Conservation (phyloP, 805 yeast species). For the Candida qinlingensis region DNA sequence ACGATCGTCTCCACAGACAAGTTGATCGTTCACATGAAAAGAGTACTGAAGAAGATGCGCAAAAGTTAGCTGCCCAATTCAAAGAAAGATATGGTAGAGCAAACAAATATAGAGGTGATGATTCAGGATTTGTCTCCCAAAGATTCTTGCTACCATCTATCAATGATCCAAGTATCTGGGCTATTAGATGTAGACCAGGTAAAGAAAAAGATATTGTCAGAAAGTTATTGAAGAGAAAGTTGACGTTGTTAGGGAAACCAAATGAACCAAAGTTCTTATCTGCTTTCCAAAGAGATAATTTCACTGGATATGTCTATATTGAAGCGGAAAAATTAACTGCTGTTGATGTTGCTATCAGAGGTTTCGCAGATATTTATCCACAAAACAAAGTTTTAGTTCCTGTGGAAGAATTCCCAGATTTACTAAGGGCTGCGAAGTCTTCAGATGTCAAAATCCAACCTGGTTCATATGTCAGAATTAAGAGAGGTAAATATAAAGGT, state of each 20-base stretch:
- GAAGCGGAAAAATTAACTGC: slow-evolving; percentile 95
- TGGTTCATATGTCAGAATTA: slow-evolving; percentile 87
- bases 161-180: slow-evolving; percentile 95
- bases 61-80: slow-evolving; percentile 83
- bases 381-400: slow-evolving; percentile 83
- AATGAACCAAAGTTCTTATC: slow-evolving; percentile 81
- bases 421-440: slow-evolving; percentile 83
- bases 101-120: slow-evolving; percentile 75
- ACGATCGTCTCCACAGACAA: slow-evolving; percentile 85
- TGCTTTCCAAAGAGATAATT: slow-evolving; percentile 91
- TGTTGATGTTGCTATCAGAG: slow-evolving; percentile 80
- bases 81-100: slow-evolving; percentile 90
- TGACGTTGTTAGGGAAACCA: slow-evolving; percentile 67
- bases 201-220: slow-evolving; percentile 88
- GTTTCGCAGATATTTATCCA: slow-evolving; percentile 80
- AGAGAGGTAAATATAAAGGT: slow-evolving; percentile 86
- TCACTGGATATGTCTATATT: slow-evolving; percentile 85
- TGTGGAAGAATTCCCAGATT: slow-evolving; percentile 89
- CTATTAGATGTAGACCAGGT: slow-evolving; percentile 89
- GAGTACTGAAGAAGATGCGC: slow-evolving; percentile 91
- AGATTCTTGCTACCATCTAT: slow-evolving; percentile 91
- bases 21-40: slow-evolving; percentile 83
- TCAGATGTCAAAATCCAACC: slow-evolving; percentile 85
- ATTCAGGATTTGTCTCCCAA: slow-evolving; percentile 85
- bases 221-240: slow-evolving; percentile 76